Percentiles rank a stretch among this genome's conserved stretches.
Conservation (phyloP, 2,329 filamentous ascomycete genomes). For the Botrytis cinerea region DNA sequence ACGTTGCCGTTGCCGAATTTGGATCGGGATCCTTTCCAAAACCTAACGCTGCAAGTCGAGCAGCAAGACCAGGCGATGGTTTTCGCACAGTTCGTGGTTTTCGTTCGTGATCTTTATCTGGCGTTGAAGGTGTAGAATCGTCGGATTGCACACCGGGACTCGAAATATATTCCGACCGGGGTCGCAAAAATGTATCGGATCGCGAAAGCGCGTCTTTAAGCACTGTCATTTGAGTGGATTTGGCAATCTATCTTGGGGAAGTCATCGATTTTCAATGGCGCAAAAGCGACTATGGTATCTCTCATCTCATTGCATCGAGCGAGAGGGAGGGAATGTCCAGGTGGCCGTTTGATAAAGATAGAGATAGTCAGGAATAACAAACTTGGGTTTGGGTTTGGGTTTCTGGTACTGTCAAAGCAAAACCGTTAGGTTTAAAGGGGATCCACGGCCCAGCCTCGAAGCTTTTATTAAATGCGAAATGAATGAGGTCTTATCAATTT, state of each 20-base stretch:
- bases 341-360: background rate
- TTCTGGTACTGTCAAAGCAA: constrained; percentile 13
- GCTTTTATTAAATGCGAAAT: constrained; percentile 12
- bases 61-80: constrained; percentile 64
- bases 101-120: constrained; percentile 31
- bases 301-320: constrained; percentile 17
- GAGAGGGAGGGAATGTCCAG: constrained; percentile 9
- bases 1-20: constrained; percentile 26
- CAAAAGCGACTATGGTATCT: constrained; percentile 19
- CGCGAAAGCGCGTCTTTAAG: constrained; percentile 30
- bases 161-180: constrained; percentile 27
- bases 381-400: background rate
- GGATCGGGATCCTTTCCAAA: constrained; percentile 49
- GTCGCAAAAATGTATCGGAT: constrained; percentile 31
- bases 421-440: constrained; percentile 14
- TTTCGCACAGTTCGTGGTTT: constrained; percentile 49
- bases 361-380: background rate
- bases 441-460: constrained; percentile 12
- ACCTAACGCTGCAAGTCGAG: constrained; percentile 64
- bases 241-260: constrained; percentile 15
- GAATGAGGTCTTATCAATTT: constrained; percentile 16
- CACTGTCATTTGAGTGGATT: constrained; percentile 30
- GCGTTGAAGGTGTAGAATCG: constrained; percentile 27
- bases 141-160: constrained; percentile 21
- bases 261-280: constrained; percentile 21